Conservation (phyloP, 2,329 filamentous ascomycete genomes). For the Alternaria ventricosa region DNA sequence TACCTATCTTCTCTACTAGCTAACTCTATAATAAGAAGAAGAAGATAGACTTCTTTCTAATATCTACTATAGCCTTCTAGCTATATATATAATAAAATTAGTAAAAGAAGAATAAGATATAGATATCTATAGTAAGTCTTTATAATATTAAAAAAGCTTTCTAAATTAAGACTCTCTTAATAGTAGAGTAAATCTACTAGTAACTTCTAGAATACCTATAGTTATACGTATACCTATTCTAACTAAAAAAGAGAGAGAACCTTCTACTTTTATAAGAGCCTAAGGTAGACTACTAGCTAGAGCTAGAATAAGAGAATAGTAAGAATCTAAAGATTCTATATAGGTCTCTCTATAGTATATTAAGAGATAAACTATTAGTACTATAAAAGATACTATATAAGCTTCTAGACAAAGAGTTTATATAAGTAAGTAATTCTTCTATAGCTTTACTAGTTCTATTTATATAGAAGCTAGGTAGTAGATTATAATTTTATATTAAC, state of each 20-base stretch:
- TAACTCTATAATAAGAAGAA: too few species aligned
- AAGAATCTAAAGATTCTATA: not conserved
- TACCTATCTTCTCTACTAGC: too few species aligned
- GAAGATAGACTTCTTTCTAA: too few species aligned
- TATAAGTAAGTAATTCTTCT: too few species aligned
- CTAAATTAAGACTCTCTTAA: not conserved
- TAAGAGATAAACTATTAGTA: not conserved
- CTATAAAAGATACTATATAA: too few species aligned
- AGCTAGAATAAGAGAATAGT: not conserved
- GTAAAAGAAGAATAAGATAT: not conserved
- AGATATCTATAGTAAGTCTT: not conserved
- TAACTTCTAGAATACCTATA: not conserved
- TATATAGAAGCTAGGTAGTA: too few species aligned
- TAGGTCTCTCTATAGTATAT: not conserved
- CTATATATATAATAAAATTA: too few species aligned
- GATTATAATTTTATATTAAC: not conserved
- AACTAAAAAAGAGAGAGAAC: not conserved
- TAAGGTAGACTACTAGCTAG: not conserved
- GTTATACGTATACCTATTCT: not conserved
- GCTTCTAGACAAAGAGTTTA: too few species aligned
- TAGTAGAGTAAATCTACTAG: not conserved
- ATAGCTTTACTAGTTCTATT: too few species aligned
- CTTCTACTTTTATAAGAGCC: not conserved
- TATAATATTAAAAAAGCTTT: not conserved
- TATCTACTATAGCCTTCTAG: too few species aligned